Conservation (phyloP, 352 stramenopile species). For the Globisporangium splendens region DNA sequence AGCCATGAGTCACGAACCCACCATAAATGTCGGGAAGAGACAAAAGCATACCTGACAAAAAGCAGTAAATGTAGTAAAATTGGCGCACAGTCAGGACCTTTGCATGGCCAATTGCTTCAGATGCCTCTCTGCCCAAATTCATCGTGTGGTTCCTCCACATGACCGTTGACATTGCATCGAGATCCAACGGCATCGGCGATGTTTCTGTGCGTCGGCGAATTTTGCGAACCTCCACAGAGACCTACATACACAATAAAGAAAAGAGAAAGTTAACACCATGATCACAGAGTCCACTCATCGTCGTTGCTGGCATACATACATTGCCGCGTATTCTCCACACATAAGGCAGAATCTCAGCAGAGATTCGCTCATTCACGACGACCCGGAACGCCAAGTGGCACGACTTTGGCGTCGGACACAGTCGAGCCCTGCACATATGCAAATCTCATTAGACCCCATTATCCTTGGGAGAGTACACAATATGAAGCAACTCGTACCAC, state of each 20-base stretch:
- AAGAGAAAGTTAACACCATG: background rate
- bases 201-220: constrained; percentile 47
- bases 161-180: constrained; percentile 15
- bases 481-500: constrained; percentile 36
- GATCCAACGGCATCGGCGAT: constrained; percentile 7
- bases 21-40: constrained; percentile 1
- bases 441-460: background rate
- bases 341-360: constrained; percentile 63
- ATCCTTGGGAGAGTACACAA: constrained; percentile 1
- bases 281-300: background rate
- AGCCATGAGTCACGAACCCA: background rate
- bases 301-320: constrained; percentile 16
- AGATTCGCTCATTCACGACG: constrained; percentile 58
- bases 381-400: constrained; percentile 75
- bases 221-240: constrained; percentile 68
- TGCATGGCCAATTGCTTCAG: constrained; percentile 52
- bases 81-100: constrained; percentile 66
- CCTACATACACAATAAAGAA: constrained; percentile 11
- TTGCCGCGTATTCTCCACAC: constrained; percentile 70
- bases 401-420: constrained; percentile 72
- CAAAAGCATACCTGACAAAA: constrained; percentile 40
- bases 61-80: constrained; percentile 85
- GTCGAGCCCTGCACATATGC: constrained; percentile 36
- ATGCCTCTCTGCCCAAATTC: constrained; percentile 17
- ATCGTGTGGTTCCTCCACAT: constrained; percentile 15